Conservation (phyloP, 2,329 filamentous ascomycete species). For the Stachybotrys echinatus region DNA sequence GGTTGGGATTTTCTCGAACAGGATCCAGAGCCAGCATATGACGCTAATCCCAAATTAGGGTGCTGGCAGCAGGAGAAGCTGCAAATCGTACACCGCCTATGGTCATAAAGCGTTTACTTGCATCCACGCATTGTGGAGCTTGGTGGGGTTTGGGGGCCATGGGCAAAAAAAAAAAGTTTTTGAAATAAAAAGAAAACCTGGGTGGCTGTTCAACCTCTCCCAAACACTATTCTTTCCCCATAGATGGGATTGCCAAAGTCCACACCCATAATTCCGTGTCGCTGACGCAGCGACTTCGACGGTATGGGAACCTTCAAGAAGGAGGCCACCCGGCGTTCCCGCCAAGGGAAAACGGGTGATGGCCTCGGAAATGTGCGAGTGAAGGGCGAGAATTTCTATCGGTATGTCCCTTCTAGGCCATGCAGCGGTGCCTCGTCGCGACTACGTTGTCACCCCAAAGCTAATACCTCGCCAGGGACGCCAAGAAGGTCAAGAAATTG, state of each 20-base stretch:
- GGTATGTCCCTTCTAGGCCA: conserved; percentile 39
- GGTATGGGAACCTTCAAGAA: conserved; percentile 88
- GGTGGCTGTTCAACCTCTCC: not conserved
- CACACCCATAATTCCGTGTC: not conserved
- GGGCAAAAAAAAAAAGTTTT: conserved; percentile 19
- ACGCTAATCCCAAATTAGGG: too few relatives aligned
- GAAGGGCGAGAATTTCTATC: conserved; percentile 99
- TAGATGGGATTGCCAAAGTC: not conserved
- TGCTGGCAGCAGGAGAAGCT: not conserved
- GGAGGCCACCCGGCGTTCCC: conserved; percentile 74
- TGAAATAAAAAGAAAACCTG: conserved; percentile 5
- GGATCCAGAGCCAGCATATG: too few relatives aligned
- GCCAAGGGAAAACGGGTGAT: conserved; percentile 80
- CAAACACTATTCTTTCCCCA: not conserved
- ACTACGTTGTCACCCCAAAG: conserved; percentile 5
- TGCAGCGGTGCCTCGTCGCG: not conserved
- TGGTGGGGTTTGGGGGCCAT: conserved; percentile 16
- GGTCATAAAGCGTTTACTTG: not conserved
- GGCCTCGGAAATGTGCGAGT: conserved; percentile 86
- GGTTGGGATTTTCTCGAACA: too few relatives aligned
- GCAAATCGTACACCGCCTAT: not conserved
- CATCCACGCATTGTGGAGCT: conserved; percentile 6
- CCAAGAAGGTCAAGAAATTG: conserved; percentile 83
- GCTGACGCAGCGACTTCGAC: not conserved
- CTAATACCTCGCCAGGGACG: conserved; percentile 37